Base-by-base conservation (phyloP, 176 grass and related monocot genomes). In the Tuctoria greenei region DNA sequence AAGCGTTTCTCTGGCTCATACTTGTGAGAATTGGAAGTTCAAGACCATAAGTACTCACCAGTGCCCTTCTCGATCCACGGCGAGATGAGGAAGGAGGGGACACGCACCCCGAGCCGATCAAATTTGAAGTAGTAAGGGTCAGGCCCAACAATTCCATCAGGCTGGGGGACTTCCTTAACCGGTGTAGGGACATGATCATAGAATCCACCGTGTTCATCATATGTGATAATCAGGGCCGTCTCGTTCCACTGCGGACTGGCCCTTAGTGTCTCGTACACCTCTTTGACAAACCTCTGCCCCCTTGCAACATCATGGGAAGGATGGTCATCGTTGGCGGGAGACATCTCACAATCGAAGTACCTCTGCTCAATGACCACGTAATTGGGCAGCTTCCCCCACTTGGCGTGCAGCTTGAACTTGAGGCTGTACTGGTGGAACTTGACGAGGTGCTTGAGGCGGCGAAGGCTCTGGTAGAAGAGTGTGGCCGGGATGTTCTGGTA, bases 101-200 rank as follows among this genome's bases (percentile, higher is more conserved):
- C 95, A 0, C 91, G 81, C 35, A 98, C 91, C 18, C 95, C 91
- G 34, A 98, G 85, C 18, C 95, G 83, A 17, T 98, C 91, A 1
- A 98, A 98, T 52, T 94, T 98, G 86, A 98, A 98, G 82, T 92
- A 98, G 79, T 88, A 98, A 3, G 95, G 88, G 16, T 94, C 95
- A 26, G 91, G 95, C 8, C 95, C 95, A 44, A 94, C 79, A 61
- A 98, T 98, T 43, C 95, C 95, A 47, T 98, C 91, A 0, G 95
- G 95, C 44, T 94, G 92, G 10, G 95, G 95, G 58, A 98, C 95
- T 1, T 85, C 76, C 0, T 64, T 63, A 0, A 98, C 86, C 0
- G 95, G 95, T 0, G 95, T 98, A n/a, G 95, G 89, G 4, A 98
- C 95, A 47, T 98, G 91, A 66, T 98, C 95, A 45, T 92, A 98